A percentile compares a stretch with the other conserved stretches of the same genome.
Conservation (phyloP, 495 filamentous ascomycete genomes). For the Penicillium samsonianum region DNA sequence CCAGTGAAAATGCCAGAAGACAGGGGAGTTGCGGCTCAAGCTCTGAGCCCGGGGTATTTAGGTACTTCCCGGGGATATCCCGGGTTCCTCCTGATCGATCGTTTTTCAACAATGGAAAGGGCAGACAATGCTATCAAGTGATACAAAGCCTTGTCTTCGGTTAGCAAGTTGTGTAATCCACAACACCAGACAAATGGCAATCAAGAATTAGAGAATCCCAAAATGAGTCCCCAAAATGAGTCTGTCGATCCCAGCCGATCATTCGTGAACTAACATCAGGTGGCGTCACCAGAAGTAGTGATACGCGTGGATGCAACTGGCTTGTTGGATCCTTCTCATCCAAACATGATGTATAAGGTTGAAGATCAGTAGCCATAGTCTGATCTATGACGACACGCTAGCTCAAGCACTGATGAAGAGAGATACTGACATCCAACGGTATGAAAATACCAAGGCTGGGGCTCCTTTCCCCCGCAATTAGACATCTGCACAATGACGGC, state of each 20-base stretch:
- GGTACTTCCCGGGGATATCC: too few species aligned
- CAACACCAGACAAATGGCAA: not conserved
- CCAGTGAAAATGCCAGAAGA: too few species aligned
- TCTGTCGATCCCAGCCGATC: not conserved
- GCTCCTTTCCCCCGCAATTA: constrained; percentile 6
- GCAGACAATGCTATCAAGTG: too few species aligned
- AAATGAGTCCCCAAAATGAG: not conserved
- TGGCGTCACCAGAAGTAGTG: not conserved
- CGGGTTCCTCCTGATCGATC: too few species aligned
- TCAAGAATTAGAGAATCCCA: not conserved
- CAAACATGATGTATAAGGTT: not conserved
- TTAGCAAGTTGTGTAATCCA: not conserved
- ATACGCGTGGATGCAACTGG: not conserved
- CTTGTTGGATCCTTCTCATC: not conserved
- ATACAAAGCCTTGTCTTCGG: not conserved
- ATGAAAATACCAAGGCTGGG: not conserved
- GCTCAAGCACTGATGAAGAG: not conserved
- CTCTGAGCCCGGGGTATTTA: too few species aligned
- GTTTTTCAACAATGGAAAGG: not conserved
- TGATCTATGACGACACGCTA: not conserved
- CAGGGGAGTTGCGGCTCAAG: too few species aligned
- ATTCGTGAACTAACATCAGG: not conserved
- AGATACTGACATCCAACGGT: not conserved
- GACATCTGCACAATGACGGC: constrained; percentile 16
- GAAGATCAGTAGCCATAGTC: not conserved